Evolutionary conservation across 345 rosid genomes (phyloP).

Genomic region (Turnera subulata): DNA sequence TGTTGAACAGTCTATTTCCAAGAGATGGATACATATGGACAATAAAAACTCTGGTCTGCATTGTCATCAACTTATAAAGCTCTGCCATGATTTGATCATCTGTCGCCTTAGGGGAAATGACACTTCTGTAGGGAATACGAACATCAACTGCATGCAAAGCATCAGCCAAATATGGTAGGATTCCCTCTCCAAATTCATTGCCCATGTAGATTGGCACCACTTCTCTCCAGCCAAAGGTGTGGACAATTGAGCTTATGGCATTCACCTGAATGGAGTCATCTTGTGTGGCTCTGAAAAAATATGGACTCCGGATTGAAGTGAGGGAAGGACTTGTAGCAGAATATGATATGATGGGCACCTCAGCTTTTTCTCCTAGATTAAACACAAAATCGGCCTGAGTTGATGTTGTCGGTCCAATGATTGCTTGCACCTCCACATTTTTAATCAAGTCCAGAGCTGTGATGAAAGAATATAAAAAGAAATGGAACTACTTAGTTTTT

Average conservation of each 20-base stretch:
- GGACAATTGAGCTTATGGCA: constrained; percentile 7
- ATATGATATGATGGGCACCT: constrained; percentile 11
- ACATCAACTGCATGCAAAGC: constrained; percentile 38
- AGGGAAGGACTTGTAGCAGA: constrained; percentile 16
- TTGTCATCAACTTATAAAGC: constrained; percentile 46
- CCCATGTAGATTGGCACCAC: constrained; percentile 43
- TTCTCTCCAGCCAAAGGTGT: constrained; percentile 39
- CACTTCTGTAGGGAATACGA: constrained; percentile 44
- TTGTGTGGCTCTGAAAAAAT: constrained; percentile 9
- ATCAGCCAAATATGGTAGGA: constrained; percentile 42
- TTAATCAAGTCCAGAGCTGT: constrained; percentile 38
- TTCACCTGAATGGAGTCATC: constrained; percentile 10
- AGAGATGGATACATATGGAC: constrained; percentile 37
- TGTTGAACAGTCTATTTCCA: constrained; percentile 35
- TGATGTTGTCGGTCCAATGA: constrained; percentile 37
- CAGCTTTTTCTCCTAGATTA: constrained; percentile 23
- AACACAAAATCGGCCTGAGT: constrained; percentile 28
- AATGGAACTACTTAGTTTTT: no score
- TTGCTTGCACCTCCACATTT: constrained; percentile 35
- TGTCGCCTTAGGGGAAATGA: constrained; percentile 34
- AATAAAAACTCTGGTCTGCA: constrained; percentile 51
- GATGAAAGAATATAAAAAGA: background rate
- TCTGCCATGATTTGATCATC: constrained; percentile 42
- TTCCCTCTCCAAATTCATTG: constrained; percentile 40
- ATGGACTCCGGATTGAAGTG: constrained; percentile 3